Conservation (phyloP, 306 rosid species). For the Argentina anserina region DNA sequence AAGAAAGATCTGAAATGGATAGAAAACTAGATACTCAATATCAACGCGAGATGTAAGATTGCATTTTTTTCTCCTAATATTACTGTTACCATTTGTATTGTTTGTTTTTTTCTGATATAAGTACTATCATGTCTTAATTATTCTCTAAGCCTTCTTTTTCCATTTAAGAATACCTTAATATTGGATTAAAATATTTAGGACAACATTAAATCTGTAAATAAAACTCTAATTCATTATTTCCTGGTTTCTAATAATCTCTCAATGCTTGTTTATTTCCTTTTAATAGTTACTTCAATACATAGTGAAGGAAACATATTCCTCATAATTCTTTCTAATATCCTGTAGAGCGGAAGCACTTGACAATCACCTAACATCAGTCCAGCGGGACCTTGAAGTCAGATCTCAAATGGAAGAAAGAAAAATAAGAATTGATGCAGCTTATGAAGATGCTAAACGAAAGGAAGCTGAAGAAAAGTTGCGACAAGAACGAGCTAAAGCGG, state of each 20-base stretch:
- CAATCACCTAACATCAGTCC: constrained; percentile 84
- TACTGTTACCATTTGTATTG: not conserved
- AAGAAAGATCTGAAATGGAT: constrained; percentile 72
- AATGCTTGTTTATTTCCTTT: not conserved
- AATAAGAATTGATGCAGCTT: constrained; percentile 82
- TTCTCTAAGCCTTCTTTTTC: not conserved
- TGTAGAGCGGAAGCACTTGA: constrained; percentile 89
- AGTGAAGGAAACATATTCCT: not conserved
- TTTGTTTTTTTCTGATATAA: not conserved
- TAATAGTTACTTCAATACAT: not conserved
- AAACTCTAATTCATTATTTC: not conserved
- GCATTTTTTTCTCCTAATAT: not conserved
- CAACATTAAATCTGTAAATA: not conserved
- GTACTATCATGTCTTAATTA: not conserved
- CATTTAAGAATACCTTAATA: not conserved
- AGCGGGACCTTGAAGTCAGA: constrained; percentile 68
- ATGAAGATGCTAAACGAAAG: constrained; percentile 85
- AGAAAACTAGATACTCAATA: constrained; percentile 73
- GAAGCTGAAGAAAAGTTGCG: constrained; percentile 79
- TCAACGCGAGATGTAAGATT: constrained; percentile 75
- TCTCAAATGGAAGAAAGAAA: constrained; percentile 92
- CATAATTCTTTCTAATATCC: constrained; percentile 9
- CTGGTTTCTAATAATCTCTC: not conserved
- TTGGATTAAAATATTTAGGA: not conserved
- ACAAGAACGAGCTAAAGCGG: constrained; percentile 80